A percentile compares a stretch with the other conserved stretches of the same genome.
phyloP scores from a whole-genome alignment of 768 basidiomycete species.

The Trametes cinnabarina region DNA sequence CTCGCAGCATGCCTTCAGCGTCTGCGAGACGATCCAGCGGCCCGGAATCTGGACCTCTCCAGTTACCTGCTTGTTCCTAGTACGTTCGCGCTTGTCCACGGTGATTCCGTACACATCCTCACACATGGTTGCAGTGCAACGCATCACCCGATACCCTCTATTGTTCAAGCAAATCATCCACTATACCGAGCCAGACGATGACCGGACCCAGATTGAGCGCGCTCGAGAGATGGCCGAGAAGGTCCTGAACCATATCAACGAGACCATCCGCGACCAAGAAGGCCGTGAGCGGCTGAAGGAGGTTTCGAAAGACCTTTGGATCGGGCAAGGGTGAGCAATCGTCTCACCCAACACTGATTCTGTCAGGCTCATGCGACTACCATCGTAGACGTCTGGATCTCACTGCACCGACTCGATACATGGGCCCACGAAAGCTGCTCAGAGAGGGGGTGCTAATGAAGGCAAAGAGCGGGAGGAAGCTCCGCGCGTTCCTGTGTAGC shows the following conservation, averaged over 20 bases:
- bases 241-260: conserved; percentile 81
- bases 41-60: conserved; percentile 82
- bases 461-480: conserved; percentile 77
- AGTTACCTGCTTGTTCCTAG: conserved; percentile 92
- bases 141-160: conserved; percentile 91
- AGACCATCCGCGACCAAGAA: conserved; percentile 83
- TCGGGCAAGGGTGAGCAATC: conserved; percentile 71
- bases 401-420: conserved; percentile 82
- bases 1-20: conserved; percentile 67
- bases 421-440: conserved; percentile 77
- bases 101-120: not conserved
- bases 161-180: conserved; percentile 79
- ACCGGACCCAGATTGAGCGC: conserved; percentile 51
- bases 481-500: conserved; percentile 80
- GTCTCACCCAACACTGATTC: not conserved
- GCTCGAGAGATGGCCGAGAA: conserved; percentile 66
- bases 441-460: conserved; percentile 80
- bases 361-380: not conserved
- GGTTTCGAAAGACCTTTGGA: conserved; percentile 81
- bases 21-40: conserved; percentile 73
- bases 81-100: conserved; percentile 35
- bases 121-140: conserved; percentile 65
- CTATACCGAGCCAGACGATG: conserved; percentile 70
- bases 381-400: conserved; percentile 69
- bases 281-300: conserved; percentile 68